Conservation (phyloP, 805 yeast species). For the Sporopachydermia quercuum region DNA sequence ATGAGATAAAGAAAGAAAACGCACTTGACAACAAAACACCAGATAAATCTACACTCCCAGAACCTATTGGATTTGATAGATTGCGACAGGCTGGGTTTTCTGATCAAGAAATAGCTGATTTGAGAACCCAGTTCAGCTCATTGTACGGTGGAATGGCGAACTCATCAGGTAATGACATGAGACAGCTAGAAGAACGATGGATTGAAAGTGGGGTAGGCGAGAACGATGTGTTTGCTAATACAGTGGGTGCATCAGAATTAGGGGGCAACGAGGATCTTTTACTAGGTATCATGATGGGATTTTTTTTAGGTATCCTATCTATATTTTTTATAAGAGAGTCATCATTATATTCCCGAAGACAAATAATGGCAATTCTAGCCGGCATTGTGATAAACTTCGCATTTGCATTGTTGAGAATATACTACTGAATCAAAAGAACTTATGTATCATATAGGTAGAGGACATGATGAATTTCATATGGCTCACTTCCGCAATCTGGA, state of each 20-base stretch:
- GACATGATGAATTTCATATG: no score
- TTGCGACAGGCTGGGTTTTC: constrained; percentile 72
- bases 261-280: constrained; percentile 52
- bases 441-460: no score
- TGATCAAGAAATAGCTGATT: constrained; percentile 55
- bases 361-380: constrained; percentile 50
- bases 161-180: constrained; percentile 26
- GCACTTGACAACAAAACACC: constrained; percentile 38
- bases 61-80: constrained; percentile 75
- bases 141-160: constrained; percentile 37
- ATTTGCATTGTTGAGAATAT: constrained; percentile 43
- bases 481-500: no score
- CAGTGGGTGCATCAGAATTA: constrained; percentile 23
- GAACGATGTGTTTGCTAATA: constrained; percentile 31
- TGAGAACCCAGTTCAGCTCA: constrained; percentile 60
- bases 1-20: constrained; percentile 45
- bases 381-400: constrained; percentile 58
- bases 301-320: constrained; percentile 59
- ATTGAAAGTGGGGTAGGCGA: constrained; percentile 53
- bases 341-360: constrained; percentile 45
- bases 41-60: constrained; percentile 39
- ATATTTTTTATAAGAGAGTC: constrained; percentile 39
- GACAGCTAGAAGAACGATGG: constrained; percentile 78
- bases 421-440: background rate
- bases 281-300: constrained; percentile 59